Percentiles rank a stretch among this genome's conserved stretches.
These are phyloP conservation scores for Talaromyces stipitatus DNA, from an alignment of 495 filamentous ascomycete species.

Conservation along the genomic window DNA sequence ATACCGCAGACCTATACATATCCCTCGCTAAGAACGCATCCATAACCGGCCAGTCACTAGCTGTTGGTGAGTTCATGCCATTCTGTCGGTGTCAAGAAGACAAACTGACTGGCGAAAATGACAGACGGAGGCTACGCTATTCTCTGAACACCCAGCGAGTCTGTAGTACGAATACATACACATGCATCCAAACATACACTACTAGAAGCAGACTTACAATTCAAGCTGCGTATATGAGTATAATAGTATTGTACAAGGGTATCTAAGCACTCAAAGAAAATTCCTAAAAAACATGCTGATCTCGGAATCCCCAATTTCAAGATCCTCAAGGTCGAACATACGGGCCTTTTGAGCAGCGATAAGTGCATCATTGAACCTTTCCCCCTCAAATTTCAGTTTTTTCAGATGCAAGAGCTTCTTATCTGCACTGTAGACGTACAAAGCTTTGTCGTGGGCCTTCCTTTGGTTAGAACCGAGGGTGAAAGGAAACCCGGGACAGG, in stretches of 20 bases:
- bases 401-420: constrained; percentile 29
- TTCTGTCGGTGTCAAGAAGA: background rate
- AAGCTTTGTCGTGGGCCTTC: constrained; percentile 18
- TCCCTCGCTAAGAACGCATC: constrained; percentile 47
- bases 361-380: constrained; percentile 26
- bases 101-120: background rate
- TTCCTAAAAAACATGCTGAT: constrained; percentile 34
- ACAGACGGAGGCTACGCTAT: background rate
- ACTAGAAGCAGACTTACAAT: background rate
- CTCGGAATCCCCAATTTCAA: constrained; percentile 16
- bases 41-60: constrained; percentile 49
- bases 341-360: constrained; percentile 35
- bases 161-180: background rate
- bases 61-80: constrained; percentile 35
- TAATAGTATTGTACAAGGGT: too few relatives aligned
- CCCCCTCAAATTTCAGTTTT: constrained; percentile 38
- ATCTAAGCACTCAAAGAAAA: too few relatives aligned
- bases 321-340: constrained; percentile 29
- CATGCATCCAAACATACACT: background rate
- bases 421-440: constrained; percentile 34
- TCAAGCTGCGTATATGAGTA: background rate
- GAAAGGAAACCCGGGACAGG: constrained; percentile 34
- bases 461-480: constrained; percentile 14
- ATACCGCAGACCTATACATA: constrained; percentile 45
- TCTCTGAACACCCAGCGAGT: background rate